Conservation (phyloP, 441 rosid genomes). For the Raphanus hybrid region DNA sequence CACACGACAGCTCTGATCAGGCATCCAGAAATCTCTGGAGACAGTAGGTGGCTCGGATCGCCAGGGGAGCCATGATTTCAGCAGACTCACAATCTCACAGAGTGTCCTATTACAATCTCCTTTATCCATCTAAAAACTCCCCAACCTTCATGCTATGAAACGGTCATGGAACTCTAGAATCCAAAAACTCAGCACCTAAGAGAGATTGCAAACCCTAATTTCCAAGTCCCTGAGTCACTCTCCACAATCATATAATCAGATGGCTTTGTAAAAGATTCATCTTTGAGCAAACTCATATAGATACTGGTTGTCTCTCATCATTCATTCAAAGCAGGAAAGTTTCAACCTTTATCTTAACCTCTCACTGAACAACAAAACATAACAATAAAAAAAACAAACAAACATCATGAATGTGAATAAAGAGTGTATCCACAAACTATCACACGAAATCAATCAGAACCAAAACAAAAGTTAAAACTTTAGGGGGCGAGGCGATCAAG, state of each 20-base stretch:
- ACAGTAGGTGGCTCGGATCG: constrained; percentile 75
- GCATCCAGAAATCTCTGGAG: constrained; percentile 99
- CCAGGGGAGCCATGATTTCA: constrained; percentile 37
- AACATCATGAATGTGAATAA: background rate
- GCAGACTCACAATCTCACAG: background rate
- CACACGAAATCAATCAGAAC: background rate
- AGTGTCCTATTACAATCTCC: background rate
- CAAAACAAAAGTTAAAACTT: background rate
- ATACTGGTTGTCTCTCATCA: background rate
- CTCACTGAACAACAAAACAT: background rate
- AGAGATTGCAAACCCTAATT: background rate
- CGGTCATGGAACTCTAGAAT: background rate
- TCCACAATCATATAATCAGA: background rate
- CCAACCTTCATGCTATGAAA: constrained; percentile 11
- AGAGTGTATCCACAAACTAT: background rate
- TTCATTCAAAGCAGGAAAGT: background rate
- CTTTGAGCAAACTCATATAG: too few relatives aligned
- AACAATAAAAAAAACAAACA: background rate
- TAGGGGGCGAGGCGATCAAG: background rate
- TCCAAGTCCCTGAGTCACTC: background rate
- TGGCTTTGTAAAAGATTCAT: background rate
- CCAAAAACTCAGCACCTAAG: background rate
- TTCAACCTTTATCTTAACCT: background rate
- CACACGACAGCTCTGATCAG: constrained; percentile 95
- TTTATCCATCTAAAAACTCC: background rate